Conservation (phyloP, 495 filamentous ascomycete genomes). For the Penicillium roqueforti region DNA sequence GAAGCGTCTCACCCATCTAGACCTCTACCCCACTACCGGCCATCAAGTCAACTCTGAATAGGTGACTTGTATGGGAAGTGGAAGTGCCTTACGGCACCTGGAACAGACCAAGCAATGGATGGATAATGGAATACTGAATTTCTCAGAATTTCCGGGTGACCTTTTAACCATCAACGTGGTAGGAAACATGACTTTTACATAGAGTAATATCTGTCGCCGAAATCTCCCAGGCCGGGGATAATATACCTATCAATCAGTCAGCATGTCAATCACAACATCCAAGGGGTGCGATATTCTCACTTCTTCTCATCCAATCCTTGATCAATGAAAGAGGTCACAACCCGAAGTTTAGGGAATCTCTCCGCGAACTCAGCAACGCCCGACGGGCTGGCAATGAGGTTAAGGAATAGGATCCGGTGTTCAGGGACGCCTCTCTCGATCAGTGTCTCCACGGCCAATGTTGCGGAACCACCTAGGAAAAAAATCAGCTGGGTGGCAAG, state of each 20-base stretch:
- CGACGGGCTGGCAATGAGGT: constrained; percentile 91
- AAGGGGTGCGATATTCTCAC: constrained; percentile 46
- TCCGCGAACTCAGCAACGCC: constrained; percentile 86
- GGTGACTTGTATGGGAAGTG: constrained; percentile 1
- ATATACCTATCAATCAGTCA: constrained; percentile 68
- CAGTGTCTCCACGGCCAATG: constrained; percentile 91
- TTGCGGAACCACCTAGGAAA: constrained; percentile 78
- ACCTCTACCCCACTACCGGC: neutral
- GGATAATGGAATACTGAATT: neutral
- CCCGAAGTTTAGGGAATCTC: constrained; percentile 84
- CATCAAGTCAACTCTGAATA: neutral
- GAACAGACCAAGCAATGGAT: neutral
- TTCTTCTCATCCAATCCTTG: constrained; percentile 95
- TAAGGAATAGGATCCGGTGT: constrained; percentile 91
- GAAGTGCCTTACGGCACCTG: neutral
- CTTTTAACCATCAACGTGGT: neutral
- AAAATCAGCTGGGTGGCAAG: constrained; percentile 9
- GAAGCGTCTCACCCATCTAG: constrained; percentile 2
- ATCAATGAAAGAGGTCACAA: constrained; percentile 97
- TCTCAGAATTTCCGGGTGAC: neutral
- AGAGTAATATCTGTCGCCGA: constrained; percentile 95
- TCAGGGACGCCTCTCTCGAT: constrained; percentile 88
- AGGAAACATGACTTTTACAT: constrained; percentile 46
- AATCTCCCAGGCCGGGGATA: constrained; percentile 90
- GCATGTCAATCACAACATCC: constrained; percentile 3